Evolutionary conservation across 2,329 filamentous ascomycete species (phyloP).

Genomic region (Xylariaceae sp.): DNA sequence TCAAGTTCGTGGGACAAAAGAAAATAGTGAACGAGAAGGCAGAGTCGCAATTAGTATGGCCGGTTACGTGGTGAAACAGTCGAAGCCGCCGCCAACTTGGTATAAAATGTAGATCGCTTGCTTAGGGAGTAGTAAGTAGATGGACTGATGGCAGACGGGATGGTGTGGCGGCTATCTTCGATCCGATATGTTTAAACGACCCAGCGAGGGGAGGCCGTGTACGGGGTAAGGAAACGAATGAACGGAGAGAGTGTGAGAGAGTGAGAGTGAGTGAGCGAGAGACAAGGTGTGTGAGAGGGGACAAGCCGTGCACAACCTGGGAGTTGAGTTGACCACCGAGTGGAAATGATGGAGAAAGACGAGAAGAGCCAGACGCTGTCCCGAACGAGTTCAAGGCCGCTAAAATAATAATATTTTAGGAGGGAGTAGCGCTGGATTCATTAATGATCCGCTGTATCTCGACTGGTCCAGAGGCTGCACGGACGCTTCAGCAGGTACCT

Average conservation of each 20-base stretch:
- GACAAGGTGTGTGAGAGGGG: too few species aligned
- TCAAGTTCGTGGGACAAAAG: background rate
- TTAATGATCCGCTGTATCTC: background rate
- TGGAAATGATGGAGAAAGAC: background rate
- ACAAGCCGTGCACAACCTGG: background rate
- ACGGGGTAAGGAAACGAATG: background rate
- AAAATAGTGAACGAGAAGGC: conserved; percentile 18
- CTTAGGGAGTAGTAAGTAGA: too few species aligned
- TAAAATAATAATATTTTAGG: background rate
- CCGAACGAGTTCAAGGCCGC: background rate
- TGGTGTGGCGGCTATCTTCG: background rate
- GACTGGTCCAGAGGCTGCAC: conserved; percentile 2
- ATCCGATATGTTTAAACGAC: background rate
- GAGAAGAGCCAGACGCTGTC: background rate
- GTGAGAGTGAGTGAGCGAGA: background rate
- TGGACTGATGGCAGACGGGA: too few species aligned
- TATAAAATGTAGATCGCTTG: background rate
- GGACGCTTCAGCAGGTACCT: background rate
- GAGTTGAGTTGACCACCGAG: background rate
- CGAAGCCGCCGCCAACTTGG: background rate
- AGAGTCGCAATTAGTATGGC: conserved; percentile 1
- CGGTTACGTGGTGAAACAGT: conserved; percentile 1
- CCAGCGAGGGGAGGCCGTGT: conserved; percentile 1
- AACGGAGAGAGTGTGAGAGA: background rate
- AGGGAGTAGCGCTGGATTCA: conserved; percentile 6